A percentile compares a stretch with the other conserved stretches of the same genome.
Conservation (phyloP, 164 flowering plant species). For the Stephania cephalantha region DNA sequence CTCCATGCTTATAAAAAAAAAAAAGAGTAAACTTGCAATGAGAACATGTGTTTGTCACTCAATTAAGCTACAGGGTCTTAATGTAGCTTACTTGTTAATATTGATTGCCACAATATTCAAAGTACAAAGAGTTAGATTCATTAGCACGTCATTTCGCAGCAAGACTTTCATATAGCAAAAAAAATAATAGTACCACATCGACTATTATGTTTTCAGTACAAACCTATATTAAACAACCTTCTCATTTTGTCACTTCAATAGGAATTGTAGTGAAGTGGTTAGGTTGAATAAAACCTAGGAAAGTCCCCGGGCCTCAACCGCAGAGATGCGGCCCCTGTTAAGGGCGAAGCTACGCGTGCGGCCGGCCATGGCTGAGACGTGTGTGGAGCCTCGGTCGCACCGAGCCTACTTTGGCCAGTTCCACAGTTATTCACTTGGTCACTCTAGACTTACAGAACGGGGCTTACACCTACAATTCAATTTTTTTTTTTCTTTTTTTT, state of each 20-base stretch:
- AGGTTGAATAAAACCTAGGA: background rate
- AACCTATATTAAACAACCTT: no score
- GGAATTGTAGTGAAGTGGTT: slow-evolving; percentile 3
- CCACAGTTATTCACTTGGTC: slow-evolving; percentile 16
- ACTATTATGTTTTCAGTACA: background rate
- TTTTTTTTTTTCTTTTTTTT: background rate
- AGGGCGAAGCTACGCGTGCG: background rate
- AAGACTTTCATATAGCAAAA: no score
- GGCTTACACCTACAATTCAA: slow-evolving; percentile 7
- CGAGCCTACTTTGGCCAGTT: slow-evolving; percentile 6
- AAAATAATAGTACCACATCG: no score
- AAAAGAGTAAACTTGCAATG: no score
- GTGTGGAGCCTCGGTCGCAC: slow-evolving; percentile 16
- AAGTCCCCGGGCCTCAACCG: slow-evolving; percentile 19
- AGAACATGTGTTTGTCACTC: no score
- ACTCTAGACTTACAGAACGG: slow-evolving; percentile 11
- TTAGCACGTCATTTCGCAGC: no score
- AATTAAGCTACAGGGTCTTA: no score
- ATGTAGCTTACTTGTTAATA: no score
- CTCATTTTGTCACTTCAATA: background rate
- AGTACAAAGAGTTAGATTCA: no score
- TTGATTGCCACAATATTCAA: no score
- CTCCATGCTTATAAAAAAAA: no score
- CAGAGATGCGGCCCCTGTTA: background rate
- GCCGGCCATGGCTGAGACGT: slow-evolving; percentile 11